A percentile compares a stretch with the other conserved stretches of the same genome.
Conservation (phyloP, 2,329 filamentous ascomycete species). For the Ophiostoma australiae region DNA sequence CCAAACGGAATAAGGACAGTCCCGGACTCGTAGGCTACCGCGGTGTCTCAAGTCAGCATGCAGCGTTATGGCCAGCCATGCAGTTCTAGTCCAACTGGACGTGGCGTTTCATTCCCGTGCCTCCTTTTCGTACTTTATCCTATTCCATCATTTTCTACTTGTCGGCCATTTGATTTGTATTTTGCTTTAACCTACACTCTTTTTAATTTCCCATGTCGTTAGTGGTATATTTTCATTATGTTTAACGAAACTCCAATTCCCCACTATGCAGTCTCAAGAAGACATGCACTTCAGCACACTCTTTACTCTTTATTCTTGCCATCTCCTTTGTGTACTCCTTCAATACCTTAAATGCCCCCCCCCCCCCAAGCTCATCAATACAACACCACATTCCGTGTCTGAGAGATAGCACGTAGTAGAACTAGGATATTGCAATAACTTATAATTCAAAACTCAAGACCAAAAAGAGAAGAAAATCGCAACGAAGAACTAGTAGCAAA, state of each 20-base stretch:
- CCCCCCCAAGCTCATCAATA: background rate
- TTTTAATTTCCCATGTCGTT: background rate
- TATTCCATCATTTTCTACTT: background rate
- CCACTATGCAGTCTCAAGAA: background rate
- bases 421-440: background rate
- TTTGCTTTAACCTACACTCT: background rate
- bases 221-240: background rate
- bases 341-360: too few relatives aligned
- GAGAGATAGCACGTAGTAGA: background rate
- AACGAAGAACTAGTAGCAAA: background rate
- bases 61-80: background rate
- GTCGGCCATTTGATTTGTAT: background rate
- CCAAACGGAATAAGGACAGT: background rate
- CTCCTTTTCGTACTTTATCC: too few relatives aligned
- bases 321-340: background rate
- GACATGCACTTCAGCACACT: background rate
- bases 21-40: background rate
- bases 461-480: background rate
- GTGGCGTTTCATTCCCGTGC: background rate
- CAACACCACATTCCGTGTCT: background rate
- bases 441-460: background rate
- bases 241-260: background rate
- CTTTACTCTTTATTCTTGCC: background rate
- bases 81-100: background rate
- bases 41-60: background rate